Base-by-base conservation (phyloP, 1,139 yeast species). In the Diutina rugosa region DNA sequence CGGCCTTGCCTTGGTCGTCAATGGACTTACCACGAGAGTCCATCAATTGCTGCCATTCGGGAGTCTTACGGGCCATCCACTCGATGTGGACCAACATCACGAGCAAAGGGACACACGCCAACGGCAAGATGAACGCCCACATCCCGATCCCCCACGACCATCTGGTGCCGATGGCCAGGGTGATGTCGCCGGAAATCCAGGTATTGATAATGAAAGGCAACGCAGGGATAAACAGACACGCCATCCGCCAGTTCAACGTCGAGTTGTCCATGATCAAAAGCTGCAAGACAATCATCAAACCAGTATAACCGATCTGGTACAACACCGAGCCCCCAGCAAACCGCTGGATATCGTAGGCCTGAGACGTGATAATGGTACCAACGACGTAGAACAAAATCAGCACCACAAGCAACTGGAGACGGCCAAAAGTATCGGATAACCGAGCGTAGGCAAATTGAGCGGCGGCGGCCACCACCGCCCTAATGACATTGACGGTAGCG, bases 41-140 rank as follows among this genome's bases (percentile, higher is more conserved):
- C 32, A 12, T 58, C 54, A 73, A 63, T 1, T 55, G 58, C 47
- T 58, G 56, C 73, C 81, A 70, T 58, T 80, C 85, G 7, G 74
- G 76, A 16, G 78, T 74, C 56, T 71, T 74, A 49, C 75, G 64
- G n/a, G 89, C 91, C 57, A 71, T 65, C 56, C 67, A 67, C 59
- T 75, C 66, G 86, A 85, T 83, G 66, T 84, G 86, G 10, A 74
- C 47, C 63, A 83, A 71, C 62, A 85, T 78, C 10, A 60, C 59
- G 35, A 83, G 62, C 57, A 87, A 69, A 30, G 93, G 93, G 28
- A 86, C 58, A 62, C 84, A 74, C 6, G 80, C 66, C 44, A 85
- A 72, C 32, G 93, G 91, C 72, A 84, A 77, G 59, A 87, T 84
- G 64, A 85, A 83, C 1, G 90, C 90, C 88, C 88, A 87, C 79